Evolutionary conservation across 202 grass and related monocot genomes (phyloP), one percentile per base, ranked within the genome.

Genomic region (Musa balbisiana): DNA sequence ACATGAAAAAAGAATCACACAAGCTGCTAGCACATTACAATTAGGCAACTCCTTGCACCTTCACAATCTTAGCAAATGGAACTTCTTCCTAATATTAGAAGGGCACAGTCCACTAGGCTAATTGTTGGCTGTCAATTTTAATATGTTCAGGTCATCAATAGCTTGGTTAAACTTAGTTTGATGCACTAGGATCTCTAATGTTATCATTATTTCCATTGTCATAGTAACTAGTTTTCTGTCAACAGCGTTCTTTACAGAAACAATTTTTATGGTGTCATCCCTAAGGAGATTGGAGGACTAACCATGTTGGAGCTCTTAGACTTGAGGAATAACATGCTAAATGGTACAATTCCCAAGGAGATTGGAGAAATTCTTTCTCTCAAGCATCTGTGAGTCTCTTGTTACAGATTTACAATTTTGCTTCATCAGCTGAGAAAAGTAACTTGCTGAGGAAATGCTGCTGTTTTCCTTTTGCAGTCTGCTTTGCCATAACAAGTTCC

Each of bases 291-390:
- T 51, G 83, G 81, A 79, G 67, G 69, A 75, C 89, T 99, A 76
- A 63, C 60, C 52, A 80, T 76, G 80, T 67, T 99, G 85, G 95
- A 99, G 81, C 71, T 99, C 72, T 80, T 99, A 78, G 95, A 99
- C 80, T 83, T 99, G 74, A 77, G 95, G 26, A 85, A 90, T 55
- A 99, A 99, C 73, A 86, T 78, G 67, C 83, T 99, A 82, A 90
- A 58, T 69, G 91, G 95, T 55, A 74, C 87, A 85, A 88, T 95
- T 88, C 95, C 95, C 74, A 72, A 69, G 65, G 85, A 92, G 79
- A 90, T 99, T 76, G 62, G 79, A 84, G 83, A 90, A 87, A 95
- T 99, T 83, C 82, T 73, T 73, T 90, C 95, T 60, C 83, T 99
- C 59, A 90, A 88, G 81, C 91, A 92, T 72, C 74, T 99, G 95